A percentile compares a stretch with the other conserved stretches of the same genome.
Conservation (phyloP, 805 yeast genomes). For the Yarrowia porcina region DNA sequence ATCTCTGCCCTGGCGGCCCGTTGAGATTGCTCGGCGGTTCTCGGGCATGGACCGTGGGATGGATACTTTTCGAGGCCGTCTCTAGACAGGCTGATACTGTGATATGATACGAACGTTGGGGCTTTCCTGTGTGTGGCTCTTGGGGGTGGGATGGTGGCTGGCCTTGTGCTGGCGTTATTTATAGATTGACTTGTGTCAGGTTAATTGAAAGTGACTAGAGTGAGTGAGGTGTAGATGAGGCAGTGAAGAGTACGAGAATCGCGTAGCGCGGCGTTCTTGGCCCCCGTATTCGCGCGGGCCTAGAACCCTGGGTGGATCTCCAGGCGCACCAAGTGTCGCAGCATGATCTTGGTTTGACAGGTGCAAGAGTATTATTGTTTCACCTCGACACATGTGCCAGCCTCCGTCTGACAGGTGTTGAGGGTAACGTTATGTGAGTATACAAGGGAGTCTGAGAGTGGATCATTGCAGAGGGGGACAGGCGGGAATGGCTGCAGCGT, state of each 20-base stretch:
- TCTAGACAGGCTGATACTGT: background rate
- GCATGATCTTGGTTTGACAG: background rate
- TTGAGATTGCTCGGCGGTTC: slow-evolving; percentile 49
- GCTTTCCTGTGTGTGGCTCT: slow-evolving; percentile 14
- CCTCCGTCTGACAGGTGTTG: background rate
- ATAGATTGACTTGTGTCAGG: slow-evolving; percentile 16
- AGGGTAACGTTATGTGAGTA: background rate
- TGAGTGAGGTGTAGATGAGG: too few relatives aligned
- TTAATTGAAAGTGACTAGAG: slow-evolving; percentile 24
- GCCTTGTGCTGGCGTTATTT: slow-evolving; percentile 20
- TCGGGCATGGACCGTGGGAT: slow-evolving; percentile 62
- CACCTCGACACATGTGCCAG: background rate
- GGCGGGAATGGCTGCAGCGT: too few relatives aligned
- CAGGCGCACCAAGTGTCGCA: too few relatives aligned
- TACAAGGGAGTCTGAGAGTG: background rate
- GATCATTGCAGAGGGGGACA: background rate
- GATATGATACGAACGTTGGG: background rate
- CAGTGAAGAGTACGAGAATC: too few relatives aligned
- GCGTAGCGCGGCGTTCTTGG: too few relatives aligned
- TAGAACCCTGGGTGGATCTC: background rate
- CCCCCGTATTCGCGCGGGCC: too few relatives aligned
- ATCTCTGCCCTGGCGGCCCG: slow-evolving; percentile 68
- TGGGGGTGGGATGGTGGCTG: slow-evolving; percentile 25
- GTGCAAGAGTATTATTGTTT: background rate
- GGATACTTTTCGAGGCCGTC: slow-evolving; percentile 22